Base-by-base conservation (phyloP, 2,329 filamentous ascomycete genomes). In the Nemania sp. region DNA sequence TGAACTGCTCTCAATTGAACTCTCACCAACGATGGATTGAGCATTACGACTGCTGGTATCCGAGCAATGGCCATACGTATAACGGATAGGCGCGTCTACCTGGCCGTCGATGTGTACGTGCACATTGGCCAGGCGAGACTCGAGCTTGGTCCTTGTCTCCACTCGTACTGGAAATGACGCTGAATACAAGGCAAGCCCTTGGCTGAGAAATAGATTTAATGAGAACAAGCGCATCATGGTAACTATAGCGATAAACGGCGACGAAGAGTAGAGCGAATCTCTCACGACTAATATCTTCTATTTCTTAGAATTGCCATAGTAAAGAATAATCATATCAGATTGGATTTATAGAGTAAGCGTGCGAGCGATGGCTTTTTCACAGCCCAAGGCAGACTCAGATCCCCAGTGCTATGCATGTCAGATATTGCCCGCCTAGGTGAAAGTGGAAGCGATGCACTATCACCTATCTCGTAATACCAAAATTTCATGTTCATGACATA, bases 31-130 rank as follows among this genome's bases (percentile, higher is more conserved):
- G 51, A 35, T 11, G 18, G 27, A 20, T 6, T 54, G 26, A 35
- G 27, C 27, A 54, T 20, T n/a, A 20, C 20, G 27, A 18, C 51
- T 54, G 27, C 6, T 32, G 51, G 8, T 27, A 54, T 32, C 51
- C 35, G 51, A 54, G 51, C 51, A 54, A 15, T 22, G 11, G 26
- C 51, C 51, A 35, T 54, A 54, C 35, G 51, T 54, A n/a, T 54
- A 54, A 5, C 27, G 51, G n/a, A 54, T 35, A 32, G 51, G 51
- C 27, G 26, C 27, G 8, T 54, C 51, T 32, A 54, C 51, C 18
- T 35, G 27, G 27, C 51, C 51, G 5, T 35, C 11, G n/a, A 54
- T 35, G 10, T 54, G 51, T n/a, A 54, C 18, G 51, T 54, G 27
- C 3, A 54, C 51, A 54, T 54, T 54, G 51, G 51, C 51, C 20